These are phyloP conservation scores for Globisporangium viniferum DNA, from an alignment of 352 stramenopile species.

Conservation along the genomic window DNA sequence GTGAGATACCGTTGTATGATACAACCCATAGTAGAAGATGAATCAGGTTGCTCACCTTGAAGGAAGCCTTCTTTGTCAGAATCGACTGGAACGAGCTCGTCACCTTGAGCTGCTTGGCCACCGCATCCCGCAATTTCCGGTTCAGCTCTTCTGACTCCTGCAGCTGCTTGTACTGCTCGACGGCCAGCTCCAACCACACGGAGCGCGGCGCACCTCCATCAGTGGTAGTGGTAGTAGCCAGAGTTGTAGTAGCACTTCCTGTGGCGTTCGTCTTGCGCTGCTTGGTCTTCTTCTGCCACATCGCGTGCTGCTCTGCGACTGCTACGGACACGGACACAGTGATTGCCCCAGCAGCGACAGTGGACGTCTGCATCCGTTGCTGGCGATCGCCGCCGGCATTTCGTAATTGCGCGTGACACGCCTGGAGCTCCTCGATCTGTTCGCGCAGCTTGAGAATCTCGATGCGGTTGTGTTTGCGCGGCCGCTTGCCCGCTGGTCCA, in stretches of 20 bases:
- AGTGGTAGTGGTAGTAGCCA: not conserved
- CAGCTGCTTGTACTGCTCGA: conserved; percentile 37
- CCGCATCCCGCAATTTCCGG: conserved; percentile 31
- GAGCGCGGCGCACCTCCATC: not conserved
- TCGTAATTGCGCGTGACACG: not conserved
- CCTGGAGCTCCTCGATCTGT: conserved; percentile 11
- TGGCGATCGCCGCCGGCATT: not conserved
- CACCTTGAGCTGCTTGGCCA: conserved; percentile 43
- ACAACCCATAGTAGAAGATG: no score
- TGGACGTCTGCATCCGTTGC: not conserved
- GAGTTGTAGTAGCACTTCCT: not conserved
- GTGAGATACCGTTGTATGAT: not conserved
- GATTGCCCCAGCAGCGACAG: not conserved
- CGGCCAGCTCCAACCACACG: conserved; percentile 42
- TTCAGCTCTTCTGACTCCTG: conserved; percentile 41
- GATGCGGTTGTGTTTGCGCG: conserved; percentile 15
- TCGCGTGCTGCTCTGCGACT: conserved; percentile 1
- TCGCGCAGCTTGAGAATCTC: conserved; percentile 18
- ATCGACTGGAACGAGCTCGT: conserved; percentile 37
- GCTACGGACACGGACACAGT: not conserved
- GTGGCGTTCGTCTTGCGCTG: not conserved
- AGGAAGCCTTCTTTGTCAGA: conserved; percentile 22
- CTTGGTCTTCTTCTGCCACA: not conserved
- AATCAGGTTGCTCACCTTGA: not conserved
- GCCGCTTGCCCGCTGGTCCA: not conserved